phyloP scores from a whole-genome alignment of 495 filamentous ascomycete genomes.

The Penicillium lividum region DNA sequence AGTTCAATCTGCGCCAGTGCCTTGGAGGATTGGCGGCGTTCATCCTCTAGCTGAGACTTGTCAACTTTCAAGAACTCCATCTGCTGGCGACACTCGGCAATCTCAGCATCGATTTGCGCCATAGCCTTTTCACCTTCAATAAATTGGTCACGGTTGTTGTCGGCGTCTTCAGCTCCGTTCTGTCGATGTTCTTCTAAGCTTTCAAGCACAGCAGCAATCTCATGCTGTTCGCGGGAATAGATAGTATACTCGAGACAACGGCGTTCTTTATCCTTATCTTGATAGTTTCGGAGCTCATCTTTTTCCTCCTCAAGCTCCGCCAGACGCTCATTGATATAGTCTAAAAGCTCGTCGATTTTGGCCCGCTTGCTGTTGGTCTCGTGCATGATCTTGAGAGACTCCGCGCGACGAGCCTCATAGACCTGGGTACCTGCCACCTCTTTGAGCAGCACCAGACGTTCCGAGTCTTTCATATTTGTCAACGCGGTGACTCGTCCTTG shows the following conservation, averaged over 20 bases:
- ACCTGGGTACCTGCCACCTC: slow-evolving; percentile 97
- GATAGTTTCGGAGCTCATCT: slow-evolving; percentile 86
- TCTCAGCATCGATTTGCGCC: slow-evolving; percentile 70
- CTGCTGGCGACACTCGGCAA: slow-evolving; percentile 75
- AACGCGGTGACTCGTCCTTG: slow-evolving; percentile 94
- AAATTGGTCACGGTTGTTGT: slow-evolving; percentile 76
- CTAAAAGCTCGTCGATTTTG: slow-evolving; percentile 91
- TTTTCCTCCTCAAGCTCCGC: slow-evolving; percentile 94
- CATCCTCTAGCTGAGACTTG: slow-evolving; percentile 83
- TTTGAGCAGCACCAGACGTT: slow-evolving; percentile 85
- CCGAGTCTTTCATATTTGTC: slow-evolving; percentile 97
- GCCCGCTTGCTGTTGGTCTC: slow-evolving; percentile 91
- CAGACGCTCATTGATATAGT: slow-evolving; percentile 87
- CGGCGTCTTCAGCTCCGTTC: slow-evolving; percentile 77
- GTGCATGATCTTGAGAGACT: slow-evolving; percentile 94
- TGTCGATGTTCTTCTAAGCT: slow-evolving; percentile 80
- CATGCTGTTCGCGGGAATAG: slow-evolving; percentile 82
- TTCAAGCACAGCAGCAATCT: slow-evolving; percentile 72
- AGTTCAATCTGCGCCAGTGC: slow-evolving; percentile 81
- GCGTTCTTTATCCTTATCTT: slow-evolving; percentile 92
- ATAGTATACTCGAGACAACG: slow-evolving; percentile 94
- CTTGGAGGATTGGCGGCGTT: slow-evolving; percentile 77
- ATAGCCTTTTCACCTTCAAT: slow-evolving; percentile 80
- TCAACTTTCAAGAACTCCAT: slow-evolving; percentile 88
- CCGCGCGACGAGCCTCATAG: slow-evolving; percentile 86